These are phyloP conservation scores for Heterobasidion occidentale DNA, from an alignment of 1,284 basidiomycete species.

Conservation along the genomic window DNA sequence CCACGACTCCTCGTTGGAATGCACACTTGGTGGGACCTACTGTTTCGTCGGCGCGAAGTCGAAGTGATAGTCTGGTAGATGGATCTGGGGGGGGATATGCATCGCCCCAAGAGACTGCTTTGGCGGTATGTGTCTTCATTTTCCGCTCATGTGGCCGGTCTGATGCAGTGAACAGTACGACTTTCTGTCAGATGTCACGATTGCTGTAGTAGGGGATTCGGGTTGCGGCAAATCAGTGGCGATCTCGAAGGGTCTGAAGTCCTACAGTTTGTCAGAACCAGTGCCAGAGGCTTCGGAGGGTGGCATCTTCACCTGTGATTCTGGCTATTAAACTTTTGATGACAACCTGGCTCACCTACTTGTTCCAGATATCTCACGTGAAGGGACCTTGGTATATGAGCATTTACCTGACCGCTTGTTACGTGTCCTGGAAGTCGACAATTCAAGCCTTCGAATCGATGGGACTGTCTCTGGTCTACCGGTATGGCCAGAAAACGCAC, in stretches of 20 bases:
- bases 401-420: conserved; percentile 31
- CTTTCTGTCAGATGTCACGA: conserved; percentile 30
- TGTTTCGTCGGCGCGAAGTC: conserved; percentile 35
- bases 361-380: conserved; percentile 38
- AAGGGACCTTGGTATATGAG: conserved; percentile 32
- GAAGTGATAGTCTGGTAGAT: conserved; percentile 46
- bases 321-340: background rate
- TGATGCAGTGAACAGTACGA: conserved; percentile 17
- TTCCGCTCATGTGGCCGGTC: background rate
- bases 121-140: background rate
- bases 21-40: background rate
- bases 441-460: conserved; percentile 18
- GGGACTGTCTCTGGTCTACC: conserved; percentile 8
- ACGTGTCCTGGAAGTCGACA: conserved; percentile 52
- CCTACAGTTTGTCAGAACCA: conserved; percentile 44
- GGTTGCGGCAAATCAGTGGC: conserved; percentile 68
- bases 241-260: conserved; percentile 59
- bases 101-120: background rate
- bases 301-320: conserved; percentile 17
- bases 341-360: background rate
- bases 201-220: conserved; percentile 60
- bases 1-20: background rate
- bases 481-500: conserved; percentile 36
- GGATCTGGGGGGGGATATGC: background rate
- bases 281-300: conserved; percentile 24